phyloP scores from a whole-genome alignment of 306 rosid species.

The Ammopiptanthus mongolicus region DNA sequence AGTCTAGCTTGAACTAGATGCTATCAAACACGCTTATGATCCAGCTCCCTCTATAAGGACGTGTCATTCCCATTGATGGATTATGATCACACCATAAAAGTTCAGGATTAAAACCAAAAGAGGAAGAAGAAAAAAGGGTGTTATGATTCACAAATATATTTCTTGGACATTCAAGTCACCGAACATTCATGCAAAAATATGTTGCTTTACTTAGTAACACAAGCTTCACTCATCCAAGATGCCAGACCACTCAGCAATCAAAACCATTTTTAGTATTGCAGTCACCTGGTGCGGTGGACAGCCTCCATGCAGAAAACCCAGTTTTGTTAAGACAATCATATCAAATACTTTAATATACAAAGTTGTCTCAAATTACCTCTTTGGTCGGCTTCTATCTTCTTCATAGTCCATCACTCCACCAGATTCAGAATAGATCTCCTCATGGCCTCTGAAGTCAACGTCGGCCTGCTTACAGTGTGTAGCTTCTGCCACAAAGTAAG shows the following conservation, averaged over 20 bases:
- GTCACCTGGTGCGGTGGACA: background rate
- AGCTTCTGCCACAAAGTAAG: constrained; percentile 99
- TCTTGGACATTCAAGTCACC: background rate
- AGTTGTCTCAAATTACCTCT: constrained; percentile 53
- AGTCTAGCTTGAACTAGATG: background rate
- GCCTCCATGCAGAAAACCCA: background rate
- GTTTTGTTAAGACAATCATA: background rate
- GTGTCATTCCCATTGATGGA: background rate
- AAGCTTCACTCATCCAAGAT: background rate
- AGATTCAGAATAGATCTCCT: constrained; percentile 97
- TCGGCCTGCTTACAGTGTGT: constrained; percentile 95
- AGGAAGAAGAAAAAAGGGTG: too few relatives aligned
- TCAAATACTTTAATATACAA: background rate
- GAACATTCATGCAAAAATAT: background rate
- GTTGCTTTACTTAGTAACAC: background rate
- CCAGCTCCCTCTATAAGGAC: too few relatives aligned
- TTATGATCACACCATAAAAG: background rate
- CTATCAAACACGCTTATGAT: background rate
- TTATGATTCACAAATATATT: too few relatives aligned
- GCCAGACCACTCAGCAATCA: background rate
- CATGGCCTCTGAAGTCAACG: constrained; percentile 93
- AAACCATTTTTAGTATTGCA: background rate
- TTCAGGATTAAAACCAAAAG: background rate
- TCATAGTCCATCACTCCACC: constrained; percentile 99
- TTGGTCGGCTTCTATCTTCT: constrained; percentile 95